phyloP scores from a whole-genome alignment of 2,329 filamentous ascomycete species.

The Chrysosporium queenslandicum region DNA sequence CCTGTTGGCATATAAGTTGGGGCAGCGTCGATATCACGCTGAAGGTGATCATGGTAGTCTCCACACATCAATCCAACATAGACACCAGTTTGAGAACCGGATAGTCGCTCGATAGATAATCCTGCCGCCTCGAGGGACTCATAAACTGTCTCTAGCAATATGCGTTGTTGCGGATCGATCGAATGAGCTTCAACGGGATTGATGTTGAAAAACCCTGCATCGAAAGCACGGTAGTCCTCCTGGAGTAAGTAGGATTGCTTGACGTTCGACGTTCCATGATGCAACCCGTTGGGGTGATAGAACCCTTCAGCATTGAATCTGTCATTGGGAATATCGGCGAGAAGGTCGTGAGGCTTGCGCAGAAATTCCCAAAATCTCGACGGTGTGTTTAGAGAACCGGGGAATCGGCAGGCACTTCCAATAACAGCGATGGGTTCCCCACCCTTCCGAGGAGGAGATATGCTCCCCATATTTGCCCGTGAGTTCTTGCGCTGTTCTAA shows the following conservation, averaged over 20 bases:
- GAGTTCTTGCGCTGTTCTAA: not conserved
- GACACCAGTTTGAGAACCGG: constrained; percentile 27
- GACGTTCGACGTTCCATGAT: constrained; percentile 16
- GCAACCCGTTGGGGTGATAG: constrained; percentile 16
- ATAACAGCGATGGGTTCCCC: constrained; percentile 13
- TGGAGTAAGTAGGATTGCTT: constrained; percentile 16
- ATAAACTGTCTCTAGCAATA: constrained; percentile 25
- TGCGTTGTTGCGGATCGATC: constrained; percentile 28
- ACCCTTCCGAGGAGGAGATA: not conserved
- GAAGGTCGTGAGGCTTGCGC: constrained; percentile 9
- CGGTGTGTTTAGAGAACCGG: not conserved
- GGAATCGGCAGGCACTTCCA: constrained; percentile 11
- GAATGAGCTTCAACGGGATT: constrained; percentile 20
- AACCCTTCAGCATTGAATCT: constrained; percentile 17
- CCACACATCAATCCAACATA: constrained; percentile 25
- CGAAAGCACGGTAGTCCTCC: constrained; percentile 24
- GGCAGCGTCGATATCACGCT: not conserved
- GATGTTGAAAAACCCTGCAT: constrained; percentile 27
- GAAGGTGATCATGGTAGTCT: constrained; percentile 25
- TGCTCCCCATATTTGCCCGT: not conserved
- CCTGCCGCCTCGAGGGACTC: constrained; percentile 24
- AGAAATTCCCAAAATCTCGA: constrained; percentile 9
- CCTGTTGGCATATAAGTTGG: constrained; percentile 22
- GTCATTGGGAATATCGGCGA: not conserved
- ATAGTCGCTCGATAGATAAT: constrained; percentile 21